Base-by-base conservation (phyloP, 2,329 filamentous ascomycete species). In the Boeremia lycopersici region DNA sequence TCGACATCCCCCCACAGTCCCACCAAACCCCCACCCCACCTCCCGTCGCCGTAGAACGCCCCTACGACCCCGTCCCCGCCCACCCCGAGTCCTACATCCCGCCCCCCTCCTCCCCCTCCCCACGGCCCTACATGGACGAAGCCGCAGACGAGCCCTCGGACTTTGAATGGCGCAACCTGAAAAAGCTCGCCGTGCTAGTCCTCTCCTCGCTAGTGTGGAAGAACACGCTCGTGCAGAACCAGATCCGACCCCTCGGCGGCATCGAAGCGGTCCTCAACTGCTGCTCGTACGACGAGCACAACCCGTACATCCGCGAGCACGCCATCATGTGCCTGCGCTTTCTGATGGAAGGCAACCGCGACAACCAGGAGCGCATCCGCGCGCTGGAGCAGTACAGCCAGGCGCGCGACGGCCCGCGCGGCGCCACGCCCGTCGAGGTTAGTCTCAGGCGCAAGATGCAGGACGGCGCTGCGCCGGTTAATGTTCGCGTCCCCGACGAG, bases 101-200 rank as follows among this genome's bases (percentile, higher is more conserved):
- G 2, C 64, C 64, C 4, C 64, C 65, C 1, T 55, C 65, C n/a
- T 68, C 65, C 8, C 65, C 65, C 17, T 77, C 65, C 43, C 70
- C 68, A 53, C 81, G 56, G 71, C 83, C 53, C 69, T 81, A 65
- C 81, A 84, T 75, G 46, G 72, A 75, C 40, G 73, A 75, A 63
- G 68, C 73, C 2, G 71, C 72, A 53, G 84, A 87, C 61, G 85
- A 88, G 63, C 86, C 86, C 0, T 84, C 82, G 0, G 85, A 87
- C 62, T 88, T 88, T 55, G 85, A 88, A 72, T 88, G 86, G 86
- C 89, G 77, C 76, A 96, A 95, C 50, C 88, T 97, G 67, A 98
- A 98, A 78, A 95, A 92, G 43, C 87, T 96, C 55, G 92, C 96
- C 36, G 89, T 98, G 11, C 88, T 95, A 45, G 95, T 97, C 31